Evolutionary conservation across 441 rosid genomes (phyloP), one percentile per base, ranked within the genome.

Genomic region (Gossypium davidsonii): DNA sequence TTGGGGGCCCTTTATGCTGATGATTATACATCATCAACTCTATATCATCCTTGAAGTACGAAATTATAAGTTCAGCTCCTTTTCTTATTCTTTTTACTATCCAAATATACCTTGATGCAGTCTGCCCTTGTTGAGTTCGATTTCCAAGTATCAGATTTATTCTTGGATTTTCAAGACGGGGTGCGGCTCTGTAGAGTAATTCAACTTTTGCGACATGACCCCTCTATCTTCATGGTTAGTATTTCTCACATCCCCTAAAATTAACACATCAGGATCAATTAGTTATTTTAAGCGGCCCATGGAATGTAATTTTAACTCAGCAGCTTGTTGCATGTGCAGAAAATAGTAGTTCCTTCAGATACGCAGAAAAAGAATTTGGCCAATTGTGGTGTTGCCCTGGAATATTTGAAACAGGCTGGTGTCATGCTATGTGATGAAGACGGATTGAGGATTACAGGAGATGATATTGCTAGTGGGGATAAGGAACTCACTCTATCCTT

Each of bases 151-250:
- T 82, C 74, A 63, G 91, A 92, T 80, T 65, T 90, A 73, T 90
- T 87, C 76, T 80, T 31, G 62, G 97, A 94, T 82, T 89, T 94
- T 65, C 97, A 92, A 84, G 97, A 94, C 81, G 98, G 98, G 23
- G 85, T 92, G 79, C 87, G 91, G 77, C 90, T 94, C n/a, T 86
- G 96, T 78, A 85, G 98, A 89, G 92, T 90, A 60, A 83, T 89
- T 72, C 97, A 94, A 75, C 91, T 94, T 70, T 81, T 94, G 78
- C 84, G 74, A 79, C 95, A 88, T 62, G 97, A 91, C 67, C 59
- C 96, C 15, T 91, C 93, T 25, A 86, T 94, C 82, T 88, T 94
- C 63, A 71, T 67, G 94, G 98, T 94, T 78, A 67, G 93, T 73
- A 26, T 62, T 75, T 25, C 63, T 28, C 60, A 11, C 52, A 52